A percentile compares a stretch with the other conserved stretches of the same genome.
Conservation (phyloP, 164 flowering plant species). For the Kingdonia uniflora region DNA sequence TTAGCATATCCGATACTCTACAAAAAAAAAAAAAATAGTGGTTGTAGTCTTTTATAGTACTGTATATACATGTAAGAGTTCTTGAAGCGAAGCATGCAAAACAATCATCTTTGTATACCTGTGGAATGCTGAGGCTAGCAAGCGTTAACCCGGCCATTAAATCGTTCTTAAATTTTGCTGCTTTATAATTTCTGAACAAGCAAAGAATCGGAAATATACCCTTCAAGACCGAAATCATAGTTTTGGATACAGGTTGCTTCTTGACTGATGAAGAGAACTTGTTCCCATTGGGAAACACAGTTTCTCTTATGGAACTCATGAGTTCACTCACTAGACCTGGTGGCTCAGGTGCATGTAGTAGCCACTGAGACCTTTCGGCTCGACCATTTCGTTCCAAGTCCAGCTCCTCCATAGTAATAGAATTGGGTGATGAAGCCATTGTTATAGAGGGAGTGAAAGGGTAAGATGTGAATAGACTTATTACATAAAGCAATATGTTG, state of each 20-base stretch:
- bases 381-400: constrained; percentile 4
- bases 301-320: constrained; percentile 20
- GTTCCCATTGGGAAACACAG: constrained; percentile 20
- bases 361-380: constrained; percentile 22
- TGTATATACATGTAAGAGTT: not conserved
- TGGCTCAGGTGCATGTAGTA: constrained; percentile 47
- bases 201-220: constrained; percentile 57
- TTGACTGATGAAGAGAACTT: constrained; percentile 12
- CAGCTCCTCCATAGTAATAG: constrained; percentile 7
- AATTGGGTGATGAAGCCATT: constrained; percentile 13
- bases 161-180: constrained; percentile 41
- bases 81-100: not conserved
- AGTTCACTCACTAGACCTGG: constrained; percentile 35
- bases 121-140: constrained; percentile 81
- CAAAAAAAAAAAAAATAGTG: not conserved
- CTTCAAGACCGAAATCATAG: constrained; percentile 19
- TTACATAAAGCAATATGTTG: too few relatives aligned
- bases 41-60: not conserved
- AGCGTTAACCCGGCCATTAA: constrained; percentile 72
- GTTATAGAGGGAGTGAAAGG: not conserved
- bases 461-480: too few relatives aligned
- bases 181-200: constrained; percentile 54
- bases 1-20: constrained; percentile 85
- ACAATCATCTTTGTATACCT: constrained; percentile 25
- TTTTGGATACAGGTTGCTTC: constrained; percentile 3